phyloP scores from a whole-genome alignment of 2,329 filamentous ascomycete genomes.

The Mycosphaerella arachidis region DNA sequence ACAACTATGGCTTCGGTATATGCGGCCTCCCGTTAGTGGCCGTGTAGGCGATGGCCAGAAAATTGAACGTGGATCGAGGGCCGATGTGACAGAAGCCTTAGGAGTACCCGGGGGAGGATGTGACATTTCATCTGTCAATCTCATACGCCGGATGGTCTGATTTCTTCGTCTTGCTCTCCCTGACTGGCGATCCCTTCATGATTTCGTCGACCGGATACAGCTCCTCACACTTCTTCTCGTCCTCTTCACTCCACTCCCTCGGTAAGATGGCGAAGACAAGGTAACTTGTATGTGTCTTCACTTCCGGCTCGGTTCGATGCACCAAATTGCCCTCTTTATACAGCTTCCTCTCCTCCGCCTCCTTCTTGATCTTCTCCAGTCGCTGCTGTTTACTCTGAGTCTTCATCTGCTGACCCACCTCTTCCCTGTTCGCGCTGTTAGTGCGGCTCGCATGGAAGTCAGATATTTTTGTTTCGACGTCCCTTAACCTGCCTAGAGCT shows the following conservation, averaged over 20 bases:
- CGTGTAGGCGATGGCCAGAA: not conserved
- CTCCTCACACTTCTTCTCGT: constrained; percentile 56
- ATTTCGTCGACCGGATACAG: constrained; percentile 20
- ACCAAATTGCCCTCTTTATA: constrained; percentile 75
- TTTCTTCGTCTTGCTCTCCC: not conserved
- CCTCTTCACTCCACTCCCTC: constrained; percentile 76
- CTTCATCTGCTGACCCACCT: constrained; percentile 37
- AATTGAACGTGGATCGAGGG: not conserved
- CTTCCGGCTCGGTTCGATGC: constrained; percentile 76
- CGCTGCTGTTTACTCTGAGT: constrained; percentile 25
- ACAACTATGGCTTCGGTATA: constrained; percentile 4
- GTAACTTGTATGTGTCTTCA: constrained; percentile 97
- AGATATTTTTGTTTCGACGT: constrained; percentile 66
- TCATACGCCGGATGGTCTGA: not conserved
- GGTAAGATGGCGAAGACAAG: constrained; percentile 88
- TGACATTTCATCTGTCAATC: not conserved
- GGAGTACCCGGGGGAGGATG: not conserved
- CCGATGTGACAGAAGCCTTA: not conserved
- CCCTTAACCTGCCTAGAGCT: constrained; percentile 66
- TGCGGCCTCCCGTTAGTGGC: constrained; percentile 2
- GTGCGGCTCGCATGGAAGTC: constrained; percentile 54
- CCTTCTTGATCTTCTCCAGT: constrained; percentile 33
- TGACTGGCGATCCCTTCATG: constrained; percentile 11
- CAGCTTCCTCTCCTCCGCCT: constrained; percentile 46
- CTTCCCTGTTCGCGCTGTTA: constrained; percentile 34